A percentile compares a stretch with the other conserved stretches of the same genome.
phyloP scores from a whole-genome alignment of 2,329 filamentous ascomycete species.

The Dendryphion nanum region DNA sequence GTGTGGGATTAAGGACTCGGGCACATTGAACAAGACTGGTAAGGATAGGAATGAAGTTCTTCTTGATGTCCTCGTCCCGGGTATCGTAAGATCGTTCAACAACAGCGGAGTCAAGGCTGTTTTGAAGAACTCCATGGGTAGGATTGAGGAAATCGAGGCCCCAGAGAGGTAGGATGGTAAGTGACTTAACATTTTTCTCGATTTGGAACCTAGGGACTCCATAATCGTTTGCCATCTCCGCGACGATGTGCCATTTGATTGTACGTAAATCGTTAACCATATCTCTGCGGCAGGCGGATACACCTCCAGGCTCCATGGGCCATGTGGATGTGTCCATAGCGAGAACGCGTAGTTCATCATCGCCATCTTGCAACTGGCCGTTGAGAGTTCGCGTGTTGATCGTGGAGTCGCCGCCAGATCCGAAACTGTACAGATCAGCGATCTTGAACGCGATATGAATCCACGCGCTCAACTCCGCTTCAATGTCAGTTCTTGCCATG shows the following conservation, averaged over 20 bases:
- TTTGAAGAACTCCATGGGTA: conserved; percentile 26
- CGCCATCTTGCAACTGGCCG: conserved; percentile 25
- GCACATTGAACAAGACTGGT: conserved; percentile 27
- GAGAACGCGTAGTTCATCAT: conserved; percentile 26
- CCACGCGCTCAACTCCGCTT: conserved; percentile 47
- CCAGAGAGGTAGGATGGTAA: conserved; percentile 30
- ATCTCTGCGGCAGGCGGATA: conserved; percentile 30
- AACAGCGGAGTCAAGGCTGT: conserved; percentile 24
- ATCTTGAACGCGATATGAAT: conserved; percentile 47
- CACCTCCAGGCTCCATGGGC: conserved; percentile 31
- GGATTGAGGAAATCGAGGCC: conserved; percentile 31
- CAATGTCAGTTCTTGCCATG: conserved; percentile 46
- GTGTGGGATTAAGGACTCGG: conserved; percentile 20
- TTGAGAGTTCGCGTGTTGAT: conserved; percentile 43
- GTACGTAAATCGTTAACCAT: conserved; percentile 30
- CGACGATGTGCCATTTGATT: conserved; percentile 30
- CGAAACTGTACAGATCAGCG: conserved; percentile 47
- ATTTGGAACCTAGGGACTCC: conserved; percentile 32
- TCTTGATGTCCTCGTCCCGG: conserved; percentile 23
- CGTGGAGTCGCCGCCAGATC: conserved; percentile 47
- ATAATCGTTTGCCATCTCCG: conserved; percentile 31
- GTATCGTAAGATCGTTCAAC: conserved; percentile 16
- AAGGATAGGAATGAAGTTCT: conserved; percentile 27
- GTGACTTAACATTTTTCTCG: conserved; percentile 29
- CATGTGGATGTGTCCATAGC: conserved; percentile 33